These are phyloP conservation scores for Bipolaris cookei DNA, from an alignment of 2,329 filamentous ascomycete genomes.

Conservation along the genomic window DNA sequence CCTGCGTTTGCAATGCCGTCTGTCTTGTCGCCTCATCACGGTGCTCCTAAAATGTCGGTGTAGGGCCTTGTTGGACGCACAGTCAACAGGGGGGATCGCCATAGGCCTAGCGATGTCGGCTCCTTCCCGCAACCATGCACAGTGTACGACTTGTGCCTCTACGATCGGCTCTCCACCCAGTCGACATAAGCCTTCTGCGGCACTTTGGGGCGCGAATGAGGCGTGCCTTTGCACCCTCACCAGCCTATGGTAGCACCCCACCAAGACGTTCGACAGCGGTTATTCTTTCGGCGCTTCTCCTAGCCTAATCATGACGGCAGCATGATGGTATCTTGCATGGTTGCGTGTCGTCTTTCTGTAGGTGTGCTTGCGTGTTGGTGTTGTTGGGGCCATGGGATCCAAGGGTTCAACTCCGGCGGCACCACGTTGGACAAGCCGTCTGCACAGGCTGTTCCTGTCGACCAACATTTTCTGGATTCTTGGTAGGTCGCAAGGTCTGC, in stretches of 20 bases:
- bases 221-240: conserved; percentile 16
- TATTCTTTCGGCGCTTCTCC: not conserved
- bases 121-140: conserved; percentile 19
- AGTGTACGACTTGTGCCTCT: conserved; percentile 20
- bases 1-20: not conserved
- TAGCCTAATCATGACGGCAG: not conserved
- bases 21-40: not conserved
- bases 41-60: conserved; percentile 28
- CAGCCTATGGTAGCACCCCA: conserved; percentile 4
- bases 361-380: not conserved
- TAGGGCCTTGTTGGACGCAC: conserved; percentile 19
- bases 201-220: conserved; percentile 14
- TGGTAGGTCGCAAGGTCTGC: conserved; percentile 21
- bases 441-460: conserved; percentile 4
- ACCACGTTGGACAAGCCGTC: not conserved
- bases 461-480: not conserved
- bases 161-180: conserved; percentile 30
- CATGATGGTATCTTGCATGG: not conserved
- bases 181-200: conserved; percentile 14
- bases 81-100: conserved; percentile 19
- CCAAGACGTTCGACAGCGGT: conserved; percentile 6
- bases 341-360: not conserved
- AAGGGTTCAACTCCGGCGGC: not conserved
- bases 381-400: not conserved
- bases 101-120: conserved; percentile 22